phyloP scores from a whole-genome alignment of 2,329 filamentous ascomycete species.

The Venturia carpophila region DNA sequence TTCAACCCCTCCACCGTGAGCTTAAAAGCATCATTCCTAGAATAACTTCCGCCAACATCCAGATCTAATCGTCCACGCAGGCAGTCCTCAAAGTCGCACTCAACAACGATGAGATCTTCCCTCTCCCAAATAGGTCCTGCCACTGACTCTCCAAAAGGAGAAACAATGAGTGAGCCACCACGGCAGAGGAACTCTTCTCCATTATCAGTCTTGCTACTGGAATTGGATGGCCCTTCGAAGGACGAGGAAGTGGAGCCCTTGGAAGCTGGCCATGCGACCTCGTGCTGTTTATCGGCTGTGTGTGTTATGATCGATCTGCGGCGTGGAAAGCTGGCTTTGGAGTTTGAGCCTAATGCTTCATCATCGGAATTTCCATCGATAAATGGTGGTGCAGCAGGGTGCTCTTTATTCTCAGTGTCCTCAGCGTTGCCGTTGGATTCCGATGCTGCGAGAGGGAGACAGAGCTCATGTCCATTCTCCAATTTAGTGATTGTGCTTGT shows the following conservation, averaged over 20 bases:
- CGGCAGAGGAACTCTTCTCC: slow-evolving; percentile 53
- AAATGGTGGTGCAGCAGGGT: background rate
- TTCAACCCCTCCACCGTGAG: slow-evolving; percentile 53
- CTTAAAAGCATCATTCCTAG: slow-evolving; percentile 59
- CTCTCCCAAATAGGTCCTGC: slow-evolving; percentile 75
- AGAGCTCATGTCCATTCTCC: slow-evolving; percentile 46
- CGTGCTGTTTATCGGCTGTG: slow-evolving; percentile 20
- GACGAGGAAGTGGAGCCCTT: background rate
- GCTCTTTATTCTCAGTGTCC: background rate
- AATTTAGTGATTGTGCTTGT: slow-evolving; percentile 36
- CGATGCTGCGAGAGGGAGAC: slow-evolving; percentile 36
- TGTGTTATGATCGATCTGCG: slow-evolving; percentile 19
- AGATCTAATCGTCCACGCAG: slow-evolving; percentile 72
- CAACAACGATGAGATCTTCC: slow-evolving; percentile 59
- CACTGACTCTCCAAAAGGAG: slow-evolving; percentile 70
- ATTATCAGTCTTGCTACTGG: background rate
- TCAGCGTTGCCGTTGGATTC: background rate
- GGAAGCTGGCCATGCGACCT: slow-evolving; percentile 20
- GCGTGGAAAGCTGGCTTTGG: slow-evolving; percentile 20
- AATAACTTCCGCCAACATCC: slow-evolving; percentile 80
- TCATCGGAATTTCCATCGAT: background rate
- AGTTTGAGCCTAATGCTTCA: background rate
- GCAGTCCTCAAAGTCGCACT: slow-evolving; percentile 84
- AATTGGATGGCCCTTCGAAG: background rate
- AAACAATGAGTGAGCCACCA: slow-evolving; percentile 77